Evolutionary conservation across 2,329 filamentous ascomycete species (phyloP).

Genomic region (Ophiosphaerella korrae): DNA sequence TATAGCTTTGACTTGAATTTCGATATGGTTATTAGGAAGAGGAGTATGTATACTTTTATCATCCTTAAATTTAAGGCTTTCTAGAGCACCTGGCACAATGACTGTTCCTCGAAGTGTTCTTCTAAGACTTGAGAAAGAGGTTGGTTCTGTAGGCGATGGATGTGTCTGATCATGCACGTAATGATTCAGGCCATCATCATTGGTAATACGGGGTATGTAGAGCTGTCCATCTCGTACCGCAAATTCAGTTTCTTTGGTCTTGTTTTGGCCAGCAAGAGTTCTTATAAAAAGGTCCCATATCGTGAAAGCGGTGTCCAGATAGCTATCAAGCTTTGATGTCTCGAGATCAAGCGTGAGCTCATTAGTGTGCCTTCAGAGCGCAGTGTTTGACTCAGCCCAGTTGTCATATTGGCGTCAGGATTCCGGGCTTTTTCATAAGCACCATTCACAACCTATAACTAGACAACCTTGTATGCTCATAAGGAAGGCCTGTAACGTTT

Average conservation of each 20-base stretch:
- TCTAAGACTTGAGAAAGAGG: constrained; percentile 12
- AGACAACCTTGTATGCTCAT: constrained; percentile 7
- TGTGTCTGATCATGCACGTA: constrained; percentile 28
- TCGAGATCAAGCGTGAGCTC: constrained; percentile 16
- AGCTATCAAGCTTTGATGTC: neutral
- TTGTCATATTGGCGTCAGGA: constrained; percentile 14
- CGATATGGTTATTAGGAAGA: constrained; percentile 27
- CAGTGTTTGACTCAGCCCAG: constrained; percentile 13
- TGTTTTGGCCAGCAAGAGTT: neutral
- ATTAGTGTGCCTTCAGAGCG: constrained; percentile 13
- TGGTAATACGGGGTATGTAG: constrained; percentile 13
- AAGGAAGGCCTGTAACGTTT: constrained; percentile 2
- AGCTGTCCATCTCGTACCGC: constrained; percentile 4
- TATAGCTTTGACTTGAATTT: constrained; percentile 43
- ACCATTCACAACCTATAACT: constrained; percentile 11
- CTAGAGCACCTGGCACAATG: constrained; percentile 17
- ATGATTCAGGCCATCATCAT: constrained; percentile 27
- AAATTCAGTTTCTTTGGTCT: constrained; percentile 12
- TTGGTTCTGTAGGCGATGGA: constrained; percentile 21
- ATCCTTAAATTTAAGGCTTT: constrained; percentile 27
- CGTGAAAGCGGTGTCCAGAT: neutral
- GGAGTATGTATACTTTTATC: constrained; percentile 3
- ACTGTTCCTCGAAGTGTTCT: constrained; percentile 21
- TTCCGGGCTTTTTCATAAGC: constrained; percentile 6
- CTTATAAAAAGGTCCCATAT: neutral